phyloP scores from a whole-genome alignment of 2,329 filamentous ascomycete species.

The Apiospora malaysiana region DNA sequence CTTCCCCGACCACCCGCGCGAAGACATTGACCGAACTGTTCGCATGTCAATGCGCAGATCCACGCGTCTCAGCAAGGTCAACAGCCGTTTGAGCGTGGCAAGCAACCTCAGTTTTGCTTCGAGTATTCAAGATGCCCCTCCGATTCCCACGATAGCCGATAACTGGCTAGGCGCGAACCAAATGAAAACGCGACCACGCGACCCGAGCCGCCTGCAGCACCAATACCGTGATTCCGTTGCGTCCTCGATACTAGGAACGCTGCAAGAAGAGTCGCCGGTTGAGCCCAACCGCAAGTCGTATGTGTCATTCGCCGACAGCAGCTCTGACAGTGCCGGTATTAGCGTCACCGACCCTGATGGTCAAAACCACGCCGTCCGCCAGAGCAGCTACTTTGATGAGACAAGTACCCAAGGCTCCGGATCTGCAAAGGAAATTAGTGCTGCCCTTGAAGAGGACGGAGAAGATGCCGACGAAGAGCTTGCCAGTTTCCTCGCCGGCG shows the following conservation, averaged over 20 bases:
- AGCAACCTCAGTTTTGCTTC: conserved; percentile 94
- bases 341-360: conserved; percentile 79
- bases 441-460: conserved; percentile 87
- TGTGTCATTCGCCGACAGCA: conserved; percentile 83
- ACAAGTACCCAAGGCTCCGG: conserved; percentile 73
- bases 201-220: conserved; percentile 55
- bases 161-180: conserved; percentile 78
- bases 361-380: conserved; percentile 60
- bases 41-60: conserved; percentile 91
- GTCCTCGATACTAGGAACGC: conserved; percentile 85
- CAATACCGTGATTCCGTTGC: conserved; percentile 86
- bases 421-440: conserved; percentile 82
- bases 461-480: conserved; percentile 91
- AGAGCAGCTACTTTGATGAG: conserved; percentile 89
- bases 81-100: conserved; percentile 90
- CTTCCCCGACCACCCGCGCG: conserved; percentile 92
- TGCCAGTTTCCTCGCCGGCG: conserved; percentile 85
- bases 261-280: conserved; percentile 86
- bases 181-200: conserved; percentile 53
- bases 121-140: conserved; percentile 89
- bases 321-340: conserved; percentile 72
- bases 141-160: conserved; percentile 94
- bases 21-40: conserved; percentile 95
- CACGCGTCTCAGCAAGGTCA: conserved; percentile 87
- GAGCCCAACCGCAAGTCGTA: conserved; percentile 95